Percentiles rank a stretch among this genome's conserved stretches.
These are phyloP conservation scores for Chrysosporium keratinophilum DNA, from an alignment of 2,329 filamentous ascomycete species.

Conservation along the genomic window DNA sequence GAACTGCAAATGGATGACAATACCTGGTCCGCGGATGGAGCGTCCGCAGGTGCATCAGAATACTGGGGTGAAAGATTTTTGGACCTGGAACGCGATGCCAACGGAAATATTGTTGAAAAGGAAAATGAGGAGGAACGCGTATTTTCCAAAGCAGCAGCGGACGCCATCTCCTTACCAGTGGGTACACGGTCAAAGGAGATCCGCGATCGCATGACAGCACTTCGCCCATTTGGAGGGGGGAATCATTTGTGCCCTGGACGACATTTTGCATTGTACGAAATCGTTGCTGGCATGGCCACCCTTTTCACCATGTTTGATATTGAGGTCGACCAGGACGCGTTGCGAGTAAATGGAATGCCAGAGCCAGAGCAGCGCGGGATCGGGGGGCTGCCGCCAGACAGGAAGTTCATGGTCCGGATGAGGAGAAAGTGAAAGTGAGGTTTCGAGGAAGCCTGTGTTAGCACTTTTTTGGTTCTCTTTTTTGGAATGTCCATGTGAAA, in stretches of 20 bases:
- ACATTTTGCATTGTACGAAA: constrained; percentile 12
- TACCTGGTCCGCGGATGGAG: constrained; percentile 7
- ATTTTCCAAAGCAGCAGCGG: constrained; percentile 3
- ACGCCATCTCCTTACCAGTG: constrained; percentile 11
- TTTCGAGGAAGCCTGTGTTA: neutral
- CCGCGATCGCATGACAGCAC: constrained; percentile 10
- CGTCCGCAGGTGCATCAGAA: neutral
- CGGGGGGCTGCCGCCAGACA: constrained; percentile 13
- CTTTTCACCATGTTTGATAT: constrained; percentile 14
- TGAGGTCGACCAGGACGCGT: constrained; percentile 13
- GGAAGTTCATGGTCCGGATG: constrained; percentile 14
- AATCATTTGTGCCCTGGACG: constrained; percentile 13
- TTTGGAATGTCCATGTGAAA: neutral
- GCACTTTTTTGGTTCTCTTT: neutral
- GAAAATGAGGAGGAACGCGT: neutral
- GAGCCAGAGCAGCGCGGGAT: constrained; percentile 1
- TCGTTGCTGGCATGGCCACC: constrained; percentile 5
- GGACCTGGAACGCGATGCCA: neutral
- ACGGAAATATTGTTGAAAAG: neutral
- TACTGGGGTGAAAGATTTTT: constrained; percentile 15
- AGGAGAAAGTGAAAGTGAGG: constrained; percentile 8
- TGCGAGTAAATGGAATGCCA: constrained; percentile 12
- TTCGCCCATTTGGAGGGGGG: constrained; percentile 14
- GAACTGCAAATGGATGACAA: constrained; percentile 13
- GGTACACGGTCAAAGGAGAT: constrained; percentile 8